Evolutionary conservation across 2,329 filamentous ascomycete genomes (phyloP).

Genomic region (Phialophora expanda): DNA sequence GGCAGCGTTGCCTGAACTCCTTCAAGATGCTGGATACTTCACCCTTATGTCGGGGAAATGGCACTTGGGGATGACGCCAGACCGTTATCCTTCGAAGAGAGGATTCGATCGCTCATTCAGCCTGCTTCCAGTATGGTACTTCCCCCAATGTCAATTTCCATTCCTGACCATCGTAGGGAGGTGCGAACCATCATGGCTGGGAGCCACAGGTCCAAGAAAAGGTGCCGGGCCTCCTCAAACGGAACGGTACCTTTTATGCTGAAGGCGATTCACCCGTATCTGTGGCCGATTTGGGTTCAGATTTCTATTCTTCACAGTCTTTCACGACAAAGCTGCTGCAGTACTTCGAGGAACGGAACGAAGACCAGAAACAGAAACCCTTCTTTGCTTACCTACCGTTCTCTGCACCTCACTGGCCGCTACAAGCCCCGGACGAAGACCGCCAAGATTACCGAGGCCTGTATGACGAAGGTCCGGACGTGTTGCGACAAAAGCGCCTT

Average conservation of each 20-base stretch:
- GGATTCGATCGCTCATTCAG: slow-evolving; percentile 44
- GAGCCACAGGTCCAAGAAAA: slow-evolving; percentile 40
- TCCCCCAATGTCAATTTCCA: background rate
- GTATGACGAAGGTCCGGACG: slow-evolving; percentile 66
- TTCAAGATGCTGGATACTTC: slow-evolving; percentile 45
- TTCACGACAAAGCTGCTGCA: slow-evolving; percentile 29
- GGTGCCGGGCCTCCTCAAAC: slow-evolving; percentile 15
- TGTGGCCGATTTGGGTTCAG: slow-evolving; percentile 15
- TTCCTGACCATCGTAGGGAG: slow-evolving; percentile 19
- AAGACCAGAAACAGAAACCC: slow-evolving; percentile 20
- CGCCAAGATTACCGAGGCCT: slow-evolving; percentile 63
- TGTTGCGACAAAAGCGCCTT: slow-evolving; percentile 59
- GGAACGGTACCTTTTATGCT: slow-evolving; percentile 25
- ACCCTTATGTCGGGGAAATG: slow-evolving; percentile 48
- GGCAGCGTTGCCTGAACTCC: slow-evolving; percentile 45
- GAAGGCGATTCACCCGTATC: slow-evolving; percentile 21
- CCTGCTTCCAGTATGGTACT: slow-evolving; percentile 33
- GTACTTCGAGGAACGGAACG: slow-evolving; percentile 33
- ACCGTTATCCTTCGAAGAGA: slow-evolving; percentile 40
- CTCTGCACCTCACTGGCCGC: slow-evolving; percentile 67
- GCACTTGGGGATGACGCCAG: slow-evolving; percentile 45
- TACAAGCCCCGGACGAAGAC: slow-evolving; percentile 63
- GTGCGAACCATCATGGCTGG: slow-evolving; percentile 46
- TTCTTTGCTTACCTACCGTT: slow-evolving; percentile 52
- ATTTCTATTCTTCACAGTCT: slow-evolving; percentile 29